Base-by-base conservation (phyloP, 2,329 filamentous ascomycete species). In the Monilinia polystroma region DNA sequence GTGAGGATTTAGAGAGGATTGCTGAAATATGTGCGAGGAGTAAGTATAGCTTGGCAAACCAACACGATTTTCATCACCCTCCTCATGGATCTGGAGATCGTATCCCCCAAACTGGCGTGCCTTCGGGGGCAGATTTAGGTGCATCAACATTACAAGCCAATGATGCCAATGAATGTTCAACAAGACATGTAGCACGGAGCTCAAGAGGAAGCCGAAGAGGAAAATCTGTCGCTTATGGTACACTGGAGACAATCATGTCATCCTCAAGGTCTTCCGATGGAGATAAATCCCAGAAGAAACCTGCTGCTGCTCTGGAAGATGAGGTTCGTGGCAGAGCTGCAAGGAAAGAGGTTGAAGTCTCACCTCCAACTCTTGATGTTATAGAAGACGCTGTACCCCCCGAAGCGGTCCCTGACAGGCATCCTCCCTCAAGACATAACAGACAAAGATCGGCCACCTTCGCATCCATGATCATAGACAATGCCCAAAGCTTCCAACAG, bases 21-120 rank as follows among this genome's bases (percentile, higher is more conserved):
- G 87, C 87, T 14, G 86, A 89, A 75, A 89, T 89, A 43, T 89
- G 86, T 76, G 87, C 87, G 49, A 81, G 84, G 45, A 88, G 86
- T 16, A 82, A 84, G 54, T 89, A 88, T 75, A 88, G 86, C 52
- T 75, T 89, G 63, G 88, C 86, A 76, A 87, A 88, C 74, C 86
- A 89, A 73, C 88, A 89, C 72, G 87, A 88, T 72, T 85, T 87
- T 8, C 87, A 89, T 71, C 84, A 88, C 68, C 79, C 83, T 16
- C 86, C 86, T 18, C 86, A 88, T 71, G 85, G 85, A 26, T 84
- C 84, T 1, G 85, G 86, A 4, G 76, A 82, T 1, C 77, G 79
- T 0, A 85, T 86, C 68, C 60, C 81, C 23, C 72, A 73, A 66
- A 70, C 45, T 26, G 72, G 59, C 63, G 67, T 66, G 52, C 63